These are phyloP conservation scores for Claviceps humidiphila DNA, from an alignment of 2,329 filamentous ascomycete species.

Conservation along the genomic window DNA sequence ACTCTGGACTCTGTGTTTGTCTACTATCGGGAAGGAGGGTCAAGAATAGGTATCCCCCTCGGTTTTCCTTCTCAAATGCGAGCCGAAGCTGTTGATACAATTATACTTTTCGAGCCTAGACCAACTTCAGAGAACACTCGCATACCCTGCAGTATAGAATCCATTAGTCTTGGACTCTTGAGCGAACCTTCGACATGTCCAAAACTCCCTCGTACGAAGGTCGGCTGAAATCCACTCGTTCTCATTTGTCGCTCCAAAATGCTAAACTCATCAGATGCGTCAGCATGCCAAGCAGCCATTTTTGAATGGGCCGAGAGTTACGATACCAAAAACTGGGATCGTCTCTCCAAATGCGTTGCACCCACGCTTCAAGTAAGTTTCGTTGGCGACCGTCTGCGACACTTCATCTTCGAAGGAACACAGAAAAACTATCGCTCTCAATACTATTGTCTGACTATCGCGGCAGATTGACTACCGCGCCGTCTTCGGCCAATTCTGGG, in stretches of 20 bases:
- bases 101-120: no score
- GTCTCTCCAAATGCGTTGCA: constrained; percentile 39
- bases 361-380: constrained; percentile 24
- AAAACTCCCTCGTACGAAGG: neutral
- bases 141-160: no score
- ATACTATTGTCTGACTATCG: no score
- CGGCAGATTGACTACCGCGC: constrained; percentile 13
- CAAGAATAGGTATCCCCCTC: no score
- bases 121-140: no score
- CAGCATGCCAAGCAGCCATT: constrained; percentile 8
- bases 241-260: no score
- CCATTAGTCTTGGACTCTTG: no score
- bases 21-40: no score
- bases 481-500: constrained; percentile 41
- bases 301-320: constrained; percentile 53
- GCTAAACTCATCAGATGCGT: neutral
- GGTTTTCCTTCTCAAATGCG: no score
- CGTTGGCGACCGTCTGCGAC: neutral
- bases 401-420: neutral
- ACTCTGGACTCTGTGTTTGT: no score
- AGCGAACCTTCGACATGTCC: neutral
- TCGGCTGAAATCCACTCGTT: neutral
- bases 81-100: no score
- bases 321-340: constrained; percentile 50
- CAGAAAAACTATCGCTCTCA: no score